Evolutionary conservation across 2,329 filamentous ascomycete species (phyloP).

Genomic region (Fusarium praegraminearum): DNA sequence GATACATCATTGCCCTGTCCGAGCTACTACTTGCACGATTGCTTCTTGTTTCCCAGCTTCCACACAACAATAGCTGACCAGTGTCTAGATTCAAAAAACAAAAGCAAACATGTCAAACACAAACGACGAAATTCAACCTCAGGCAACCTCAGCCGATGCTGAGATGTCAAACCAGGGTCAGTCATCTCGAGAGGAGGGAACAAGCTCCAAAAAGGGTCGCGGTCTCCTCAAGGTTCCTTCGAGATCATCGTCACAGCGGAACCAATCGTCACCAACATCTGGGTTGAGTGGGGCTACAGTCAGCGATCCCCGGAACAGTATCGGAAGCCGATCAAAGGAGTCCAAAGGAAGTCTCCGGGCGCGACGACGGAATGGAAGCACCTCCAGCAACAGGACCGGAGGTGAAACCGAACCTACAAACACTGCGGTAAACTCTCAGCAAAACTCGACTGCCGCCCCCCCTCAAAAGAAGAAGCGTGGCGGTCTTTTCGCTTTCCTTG

Average conservation of each 20-base stretch:
- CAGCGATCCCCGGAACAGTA: constrained; percentile 70
- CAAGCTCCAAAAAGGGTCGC: constrained; percentile 62
- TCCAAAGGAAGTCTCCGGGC: constrained; percentile 74
- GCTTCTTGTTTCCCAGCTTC: constrained; percentile 6
- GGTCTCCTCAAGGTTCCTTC: constrained; percentile 70
- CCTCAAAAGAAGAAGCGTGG: constrained; percentile 66
- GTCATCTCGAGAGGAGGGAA: constrained; percentile 57
- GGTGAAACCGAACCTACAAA: constrained; percentile 65
- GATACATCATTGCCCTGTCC: constrained; percentile 1
- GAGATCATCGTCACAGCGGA: constrained; percentile 70
- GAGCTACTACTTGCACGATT: constrained; percentile 15
- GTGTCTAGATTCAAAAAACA: constrained; percentile 31
- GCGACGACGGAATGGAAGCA: constrained; percentile 74
- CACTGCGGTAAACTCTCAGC: constrained; percentile 63
- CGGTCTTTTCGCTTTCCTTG: constrained; percentile 70
- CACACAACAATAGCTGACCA: constrained; percentile 36
- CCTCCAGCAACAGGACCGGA: constrained; percentile 72
- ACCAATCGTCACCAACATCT: constrained; percentile 69
- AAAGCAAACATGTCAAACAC: constrained; percentile 51
- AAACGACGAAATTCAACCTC: constrained; percentile 51
- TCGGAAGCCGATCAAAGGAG: constrained; percentile 73
- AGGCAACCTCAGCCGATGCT: constrained; percentile 51
- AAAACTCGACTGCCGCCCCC: constrained; percentile 63
- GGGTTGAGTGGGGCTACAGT: constrained; percentile 71
- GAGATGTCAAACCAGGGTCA: constrained; percentile 59